Evolutionary conservation across 345 rosid species (phyloP), one percentile per base, ranked within the genome.

Genomic region (Erucastrum elatum): DNA sequence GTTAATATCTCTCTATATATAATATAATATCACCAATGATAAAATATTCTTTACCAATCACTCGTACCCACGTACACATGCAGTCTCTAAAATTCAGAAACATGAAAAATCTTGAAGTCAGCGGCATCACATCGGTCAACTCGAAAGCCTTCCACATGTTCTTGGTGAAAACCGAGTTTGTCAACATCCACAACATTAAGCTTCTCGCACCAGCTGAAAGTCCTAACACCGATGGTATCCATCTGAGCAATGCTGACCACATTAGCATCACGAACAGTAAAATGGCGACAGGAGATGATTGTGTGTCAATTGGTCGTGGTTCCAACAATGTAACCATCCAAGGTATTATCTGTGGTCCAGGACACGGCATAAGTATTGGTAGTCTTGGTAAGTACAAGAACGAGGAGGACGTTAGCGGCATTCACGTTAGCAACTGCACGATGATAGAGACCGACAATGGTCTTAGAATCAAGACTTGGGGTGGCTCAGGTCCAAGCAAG

Each of bases 81-180:
- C 85, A 88, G 92, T 80, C 85, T 12, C 62, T 89, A 4, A 86
- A 83, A 41, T 80, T 89, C 68, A 70, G 26, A 31, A 64, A 53
- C 21, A 83, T 87, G 77, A 72, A 46, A 4, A 83, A 88, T 60
- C 11, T 78, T 1, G 74, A 35, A 7, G 25, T 91, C 2, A 64
- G 26, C 8, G 85, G 77, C 12, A 75, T 90, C 58, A 82, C 66
- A 9, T 87, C 83, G 17, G 37, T 83, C 31, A 82, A 91, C 64
- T 75, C 87, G 87, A 87, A 81, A 74, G 87, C 81, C 26, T 90
- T 87, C 80, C 97, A 91, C 74, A 73, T 85, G 64, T 81, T 82
- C 68, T 8, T 90, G 0, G 74, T 82, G 5, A 51, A 70, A 25
- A 72, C 77, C 27, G 17, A 27, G 2, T 70, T 77, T 44, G 44